These are phyloP conservation scores for Calonectria multiphialidica DNA, from an alignment of 2,329 filamentous ascomycete species.

Conservation along the genomic window DNA sequence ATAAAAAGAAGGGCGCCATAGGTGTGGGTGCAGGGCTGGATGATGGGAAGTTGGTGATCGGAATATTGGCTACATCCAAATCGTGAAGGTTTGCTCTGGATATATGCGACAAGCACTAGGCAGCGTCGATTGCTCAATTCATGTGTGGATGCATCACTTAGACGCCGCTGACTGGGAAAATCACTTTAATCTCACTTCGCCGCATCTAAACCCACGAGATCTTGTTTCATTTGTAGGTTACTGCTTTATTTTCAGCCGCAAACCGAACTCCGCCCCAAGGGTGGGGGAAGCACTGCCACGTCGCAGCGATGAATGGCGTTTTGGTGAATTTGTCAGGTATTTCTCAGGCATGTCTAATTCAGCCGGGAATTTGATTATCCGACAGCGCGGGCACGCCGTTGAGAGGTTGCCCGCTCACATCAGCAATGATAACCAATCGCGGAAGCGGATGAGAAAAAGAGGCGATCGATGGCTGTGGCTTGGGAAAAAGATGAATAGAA, in stretches of 20 bases:
- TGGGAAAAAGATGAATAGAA: background rate
- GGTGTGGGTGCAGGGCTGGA: background rate
- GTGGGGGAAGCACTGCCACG: too few relatives aligned
- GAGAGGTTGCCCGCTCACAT: background rate
- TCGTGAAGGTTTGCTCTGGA: background rate
- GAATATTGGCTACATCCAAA: background rate
- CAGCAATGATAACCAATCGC: background rate
- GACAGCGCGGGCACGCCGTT: background rate
- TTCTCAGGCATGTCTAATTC: too few relatives aligned
- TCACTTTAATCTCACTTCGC: background rate
- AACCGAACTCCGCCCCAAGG: background rate
- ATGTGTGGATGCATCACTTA: background rate
- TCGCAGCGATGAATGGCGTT: background rate
- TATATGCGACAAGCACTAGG: background rate
- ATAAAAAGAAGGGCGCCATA: conserved; percentile 5
- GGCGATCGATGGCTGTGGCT: background rate
- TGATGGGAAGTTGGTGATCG: background rate
- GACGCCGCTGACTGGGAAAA: background rate
- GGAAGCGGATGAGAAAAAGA: background rate
- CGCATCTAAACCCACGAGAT: background rate
- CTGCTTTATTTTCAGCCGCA: background rate
- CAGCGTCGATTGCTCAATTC: background rate
- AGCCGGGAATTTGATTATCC: background rate
- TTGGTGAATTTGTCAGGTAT: background rate
- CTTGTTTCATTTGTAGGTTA: background rate